Base-by-base conservation (phyloP, 2,329 filamentous ascomycete species). In the Cladophialophora bantiana region DNA sequence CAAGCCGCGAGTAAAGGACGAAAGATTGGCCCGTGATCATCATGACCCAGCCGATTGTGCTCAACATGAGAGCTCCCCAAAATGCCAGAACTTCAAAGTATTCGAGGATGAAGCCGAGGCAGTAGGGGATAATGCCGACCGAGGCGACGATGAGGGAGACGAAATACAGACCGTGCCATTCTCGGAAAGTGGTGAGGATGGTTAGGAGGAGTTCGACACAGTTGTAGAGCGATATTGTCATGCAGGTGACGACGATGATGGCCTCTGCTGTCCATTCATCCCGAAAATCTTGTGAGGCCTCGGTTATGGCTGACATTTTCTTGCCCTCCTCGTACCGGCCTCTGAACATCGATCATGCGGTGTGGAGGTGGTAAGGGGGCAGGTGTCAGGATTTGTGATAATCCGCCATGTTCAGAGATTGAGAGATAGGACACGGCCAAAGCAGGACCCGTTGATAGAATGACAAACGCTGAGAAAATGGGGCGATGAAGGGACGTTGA, bases 1-100 rank as follows among this genome's bases (percentile, higher is more conserved):
- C 81, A 12, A 84, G 77, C 15, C 82, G 78, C 6, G 82, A 84
- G 71, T 83, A 84, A 1, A 84, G 77, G 7, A 84, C 82, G 15
- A 84, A 69, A 3, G 80, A 80, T 71, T 84, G 82, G 18, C 82
- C 81, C 4, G 80, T 82, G 42, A 83, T 80, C 53, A 56, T 56
- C 52, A 72, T 74, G 67, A 77, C 80, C 81, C 82, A 83, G 63
- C 81, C 81, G 42, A 81, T 77, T n/a, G 81, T 75, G 4, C 77
- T 76, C 4, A 81, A 68, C 73, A 58, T 18, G 7, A 59, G 20
- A 12, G n/a, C 15, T 10, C 34, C 54, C 40, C 77, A 79, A 36
- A 48, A 54, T 32, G 48, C 53, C 15, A 35, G 32, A 67, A 80
- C 64, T 10, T 74, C 65, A 71, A 81, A 83, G 70, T 81, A 81